Base-by-base conservation (phyloP, 176 grass and related monocot species). In the Eragrostis curvula region DNA sequence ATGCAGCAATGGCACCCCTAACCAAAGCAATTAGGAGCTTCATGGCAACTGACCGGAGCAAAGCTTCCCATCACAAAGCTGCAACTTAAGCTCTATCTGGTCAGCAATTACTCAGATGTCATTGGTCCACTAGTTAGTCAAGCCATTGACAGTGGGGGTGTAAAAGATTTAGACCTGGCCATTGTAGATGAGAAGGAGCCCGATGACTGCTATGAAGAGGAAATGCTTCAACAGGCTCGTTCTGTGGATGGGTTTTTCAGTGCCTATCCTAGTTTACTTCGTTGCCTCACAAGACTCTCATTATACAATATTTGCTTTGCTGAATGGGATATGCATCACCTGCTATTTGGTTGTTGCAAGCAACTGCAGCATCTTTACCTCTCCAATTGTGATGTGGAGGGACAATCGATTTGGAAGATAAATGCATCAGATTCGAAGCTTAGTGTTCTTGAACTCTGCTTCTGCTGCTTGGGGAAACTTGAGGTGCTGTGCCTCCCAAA, bases 331-430 rank as follows among this genome's bases (percentile, higher is more conserved):
- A 43, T 68, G 8, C 66, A 80, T 56, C 49, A 80, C 32, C 48
- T 80, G 49, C n/a, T 80, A 20, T 80, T 80, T 80, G 64, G 69
- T n/a, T 80, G 66, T 44, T 44, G 66, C 66, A 68, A 68, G 40
- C 66, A 81, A n/a, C 79, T 81, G 51, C 16, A 46, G 2, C 41
- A 81, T 11, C 56, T 71, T 7, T n/a, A 2, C 44, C 52, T 81
- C 29, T 0, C 0, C 52, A 40, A 81, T 24, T 71, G 51, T 71
- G 53, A 71, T 13, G 51, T 8, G 20, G 66, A 50, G 3, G 30
- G 50, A 0, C 14, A 16, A 7, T 81, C 79, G 1, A 23, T 14
- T n/a, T 81, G 65, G 79, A 27, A 71, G 53, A 71, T 71, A 71
- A 13, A 71, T 71, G 79, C 67, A 4, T 67, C 79, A 3, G n/a